Conservation (phyloP, 805 yeast genomes). For the Allodekkera sacchari region DNA sequence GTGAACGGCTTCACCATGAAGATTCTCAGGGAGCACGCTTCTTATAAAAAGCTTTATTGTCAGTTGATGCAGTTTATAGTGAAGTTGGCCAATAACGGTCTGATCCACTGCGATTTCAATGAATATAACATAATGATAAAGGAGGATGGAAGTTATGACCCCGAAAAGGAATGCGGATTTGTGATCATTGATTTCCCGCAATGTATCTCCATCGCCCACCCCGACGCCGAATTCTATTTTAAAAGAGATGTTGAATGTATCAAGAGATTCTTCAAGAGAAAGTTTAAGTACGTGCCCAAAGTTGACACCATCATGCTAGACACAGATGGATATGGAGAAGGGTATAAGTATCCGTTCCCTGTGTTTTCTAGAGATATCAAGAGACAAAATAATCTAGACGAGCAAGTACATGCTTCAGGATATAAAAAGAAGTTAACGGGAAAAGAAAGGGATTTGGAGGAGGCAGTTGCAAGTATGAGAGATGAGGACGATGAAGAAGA, state of each 20-base stretch:
- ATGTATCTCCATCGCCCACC: conserved; percentile 88
- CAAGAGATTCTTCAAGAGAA: conserved; percentile 69
- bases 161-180: conserved; percentile 53
- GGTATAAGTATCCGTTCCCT: conserved; percentile 71
- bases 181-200: conserved; percentile 98
- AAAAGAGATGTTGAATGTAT: conserved; percentile 91
- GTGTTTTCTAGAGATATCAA: conserved; percentile 66
- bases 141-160: conserved; percentile 41
- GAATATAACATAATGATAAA: conserved; percentile 91
- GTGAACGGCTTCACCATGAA: conserved; percentile 89
- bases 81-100: conserved; percentile 74
- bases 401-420: conserved; percentile 90
- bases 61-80: conserved; percentile 84
- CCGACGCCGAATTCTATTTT: conserved; percentile 81
- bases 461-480: conserved; percentile 45
- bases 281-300: conserved; percentile 64
- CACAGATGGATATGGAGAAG: conserved; percentile 74
- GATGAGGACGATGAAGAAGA: conserved; percentile 13
- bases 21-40: conserved; percentile 60
- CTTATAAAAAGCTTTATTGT: conserved; percentile 67
- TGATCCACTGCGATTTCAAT: conserved; percentile 95
- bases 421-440: conserved; percentile 36
- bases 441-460: conserved; percentile 60
- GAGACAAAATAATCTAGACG: conserved; percentile 65
- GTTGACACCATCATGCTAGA: conserved; percentile 64